These are phyloP conservation scores for Capronia americana DNA, from an alignment of 2,329 filamentous ascomycete species.

Conservation along the genomic window DNA sequence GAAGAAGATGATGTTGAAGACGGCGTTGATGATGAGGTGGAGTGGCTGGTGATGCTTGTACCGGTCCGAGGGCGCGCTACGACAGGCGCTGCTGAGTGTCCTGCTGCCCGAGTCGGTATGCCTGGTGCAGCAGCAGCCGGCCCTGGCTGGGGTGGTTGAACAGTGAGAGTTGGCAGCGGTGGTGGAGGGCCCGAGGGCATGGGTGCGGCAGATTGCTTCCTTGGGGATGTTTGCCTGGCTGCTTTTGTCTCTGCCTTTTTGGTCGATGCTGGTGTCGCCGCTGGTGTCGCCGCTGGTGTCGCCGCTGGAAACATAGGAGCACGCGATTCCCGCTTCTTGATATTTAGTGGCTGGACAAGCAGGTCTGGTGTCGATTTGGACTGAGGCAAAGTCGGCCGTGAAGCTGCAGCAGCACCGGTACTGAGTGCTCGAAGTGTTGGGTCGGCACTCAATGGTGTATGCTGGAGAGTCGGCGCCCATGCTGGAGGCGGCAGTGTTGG, in stretches of 20 bases:
- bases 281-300: neutral
- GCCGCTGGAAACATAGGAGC: neutral
- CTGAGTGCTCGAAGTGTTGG: constrained; percentile 33
- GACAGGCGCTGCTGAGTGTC: constrained; percentile 14
- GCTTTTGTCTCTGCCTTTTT: neutral
- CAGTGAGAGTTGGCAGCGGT: neutral
- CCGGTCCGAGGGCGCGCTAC: neutral
- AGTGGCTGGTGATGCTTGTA: neutral
- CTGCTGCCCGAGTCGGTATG: constrained; percentile 26
- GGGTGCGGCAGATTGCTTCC: constrained; percentile 2
- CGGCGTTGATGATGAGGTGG: neutral
- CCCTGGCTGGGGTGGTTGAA: neutral
- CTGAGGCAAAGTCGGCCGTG: constrained; percentile 1
- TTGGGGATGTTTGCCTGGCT: neutral
- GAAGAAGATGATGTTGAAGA: neutral
- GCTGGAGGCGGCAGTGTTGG: constrained; percentile 27
- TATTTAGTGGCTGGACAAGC: constrained; percentile 1
- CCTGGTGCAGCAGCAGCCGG: constrained; percentile 6
- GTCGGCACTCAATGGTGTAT: constrained; percentile 34
- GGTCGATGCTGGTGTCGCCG: neutral
- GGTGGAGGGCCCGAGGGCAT: constrained; percentile 7
- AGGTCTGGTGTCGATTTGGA: constrained; percentile 16
- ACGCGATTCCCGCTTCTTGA: neutral
- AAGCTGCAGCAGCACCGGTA: constrained; percentile 9
- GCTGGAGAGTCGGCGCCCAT: constrained; percentile 31